These are phyloP conservation scores for Cenchrus purpureus DNA, from an alignment of 176 grass and related monocot species.

Conservation along the genomic window DNA sequence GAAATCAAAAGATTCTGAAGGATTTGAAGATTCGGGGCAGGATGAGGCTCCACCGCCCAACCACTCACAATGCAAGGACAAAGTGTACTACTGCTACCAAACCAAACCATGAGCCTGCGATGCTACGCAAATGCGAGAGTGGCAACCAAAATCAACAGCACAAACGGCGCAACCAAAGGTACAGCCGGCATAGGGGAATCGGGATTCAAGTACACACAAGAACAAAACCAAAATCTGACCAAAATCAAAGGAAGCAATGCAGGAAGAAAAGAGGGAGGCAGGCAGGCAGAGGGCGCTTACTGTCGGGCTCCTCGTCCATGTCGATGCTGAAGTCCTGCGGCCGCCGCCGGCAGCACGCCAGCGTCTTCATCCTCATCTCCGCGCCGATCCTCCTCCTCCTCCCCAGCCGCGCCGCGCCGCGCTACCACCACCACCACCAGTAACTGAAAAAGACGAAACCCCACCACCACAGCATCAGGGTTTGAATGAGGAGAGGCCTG, in stretches of 20 bases:
- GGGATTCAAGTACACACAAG: background rate
- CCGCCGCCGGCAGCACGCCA: conserved; percentile 93
- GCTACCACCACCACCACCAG: background rate
- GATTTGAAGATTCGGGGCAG: background rate
- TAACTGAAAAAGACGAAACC: conserved; percentile 34
- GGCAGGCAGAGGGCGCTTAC: conserved; percentile 46
- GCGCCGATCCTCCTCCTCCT: background rate
- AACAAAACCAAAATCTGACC: background rate
- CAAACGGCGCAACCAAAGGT: background rate
- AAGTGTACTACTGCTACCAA: background rate
- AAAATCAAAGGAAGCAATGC: background rate
- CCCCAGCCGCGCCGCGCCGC: background rate
- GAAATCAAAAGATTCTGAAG: background rate
- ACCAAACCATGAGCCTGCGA: background rate
- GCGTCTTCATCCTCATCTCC: conserved; percentile 69
- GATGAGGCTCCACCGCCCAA: background rate
- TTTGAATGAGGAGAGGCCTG: conserved; percentile 26
- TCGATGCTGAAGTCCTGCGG: conserved; percentile 96
- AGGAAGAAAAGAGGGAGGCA: too few species aligned
- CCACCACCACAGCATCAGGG: conserved; percentile 2
- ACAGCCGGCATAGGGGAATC: background rate
- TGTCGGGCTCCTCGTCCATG: conserved; percentile 73
- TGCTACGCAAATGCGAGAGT: background rate
- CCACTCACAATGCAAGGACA: background rate
- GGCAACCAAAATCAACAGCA: background rate